These are phyloP conservation scores for Malus hybrid DNA, from an alignment of 331 rosid species.

Conservation along the genomic window DNA sequence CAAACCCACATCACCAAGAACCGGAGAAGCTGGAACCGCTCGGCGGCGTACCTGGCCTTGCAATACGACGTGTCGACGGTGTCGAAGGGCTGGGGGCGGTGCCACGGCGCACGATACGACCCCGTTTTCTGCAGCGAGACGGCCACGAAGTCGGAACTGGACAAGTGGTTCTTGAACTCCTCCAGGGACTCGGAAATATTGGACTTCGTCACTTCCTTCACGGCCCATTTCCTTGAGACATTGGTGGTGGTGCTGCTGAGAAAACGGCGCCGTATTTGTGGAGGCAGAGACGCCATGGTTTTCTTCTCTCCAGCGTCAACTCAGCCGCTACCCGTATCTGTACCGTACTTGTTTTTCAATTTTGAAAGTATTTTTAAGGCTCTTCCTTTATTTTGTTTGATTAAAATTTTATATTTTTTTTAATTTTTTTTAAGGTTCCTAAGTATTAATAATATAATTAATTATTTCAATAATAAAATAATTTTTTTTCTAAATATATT, in stretches of 20 bases:
- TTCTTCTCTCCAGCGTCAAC: background rate
- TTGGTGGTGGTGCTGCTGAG: constrained; percentile 20
- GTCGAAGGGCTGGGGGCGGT: constrained; percentile 64
- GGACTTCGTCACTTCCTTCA: constrained; percentile 60
- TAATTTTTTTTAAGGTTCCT: too few species aligned
- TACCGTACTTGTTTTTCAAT: background rate
- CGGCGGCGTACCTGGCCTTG: constrained; percentile 64
- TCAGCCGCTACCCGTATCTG: background rate
- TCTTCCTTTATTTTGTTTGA: too few species aligned
- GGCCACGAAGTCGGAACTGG: constrained; percentile 63
- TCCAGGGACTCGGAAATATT: constrained; percentile 47
- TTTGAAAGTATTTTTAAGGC: background rate
- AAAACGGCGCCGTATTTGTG: constrained; percentile 32
- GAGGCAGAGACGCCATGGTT: constrained; percentile 27
- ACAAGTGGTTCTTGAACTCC: constrained; percentile 40
- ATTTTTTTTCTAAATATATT: too few species aligned
- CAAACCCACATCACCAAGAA: constrained; percentile 9
- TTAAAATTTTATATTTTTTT: too few species aligned
- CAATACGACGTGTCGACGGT: constrained; percentile 55
- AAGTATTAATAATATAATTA: too few species aligned
- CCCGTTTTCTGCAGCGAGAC: constrained; percentile 66
- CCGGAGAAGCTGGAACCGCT: constrained; percentile 70
- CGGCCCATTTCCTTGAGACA: constrained; percentile 35
- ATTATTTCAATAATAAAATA: too few species aligned
- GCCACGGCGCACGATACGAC: constrained; percentile 51